Base-by-base conservation (phyloP, 2,329 filamentous ascomycete species). In the Alternaria brassicae region DNA sequence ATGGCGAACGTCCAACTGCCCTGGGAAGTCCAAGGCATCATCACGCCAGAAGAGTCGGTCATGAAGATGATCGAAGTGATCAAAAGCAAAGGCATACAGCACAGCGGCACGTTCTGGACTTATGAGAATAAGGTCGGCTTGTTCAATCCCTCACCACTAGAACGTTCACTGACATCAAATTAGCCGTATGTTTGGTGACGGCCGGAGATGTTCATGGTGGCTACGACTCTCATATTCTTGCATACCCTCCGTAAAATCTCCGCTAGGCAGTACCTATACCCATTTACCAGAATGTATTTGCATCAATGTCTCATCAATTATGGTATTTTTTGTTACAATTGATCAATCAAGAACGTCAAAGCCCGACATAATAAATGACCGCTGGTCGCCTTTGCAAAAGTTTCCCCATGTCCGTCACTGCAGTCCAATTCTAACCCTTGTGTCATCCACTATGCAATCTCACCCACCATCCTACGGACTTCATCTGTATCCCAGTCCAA, bases 71-170 rank as follows among this genome's bases (percentile, higher is more conserved):
- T 85, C 32, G 69, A 78, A 55, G 83, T 85, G 1, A 83, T 86
- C 57, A 77, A 79, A 60, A 81, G 77, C 62, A 86, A 82, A 70
- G 77, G 74, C 25, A 77, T 78, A 25, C 75, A 78, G 60, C 79
- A 85, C 48, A 84, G 79, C 60, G 84, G 84, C 4, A 86, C 82
- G 1, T 86, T 86, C 61, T 86, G 83, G 83, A 84, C 83, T 6
- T 86, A 81, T 78, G 80, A 86, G 63, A 80, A 84, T 52, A 79
- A 82, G 72, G 82, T 83, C 60, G 60, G 78, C 73, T 5, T 3
- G n/a, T 7, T n/a, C 8, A 23, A 23, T 8, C 10, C 1, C 19
- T 12, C 13, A 10, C 28, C 17, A 13, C 6, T 23, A 2, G 8
- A 25, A n/a, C 1, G 15, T 10, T 52, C 3, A 45, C 67, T 67